Conservation (phyloP, 164 flowering plant species). For the Liriodendron chinense region DNA sequence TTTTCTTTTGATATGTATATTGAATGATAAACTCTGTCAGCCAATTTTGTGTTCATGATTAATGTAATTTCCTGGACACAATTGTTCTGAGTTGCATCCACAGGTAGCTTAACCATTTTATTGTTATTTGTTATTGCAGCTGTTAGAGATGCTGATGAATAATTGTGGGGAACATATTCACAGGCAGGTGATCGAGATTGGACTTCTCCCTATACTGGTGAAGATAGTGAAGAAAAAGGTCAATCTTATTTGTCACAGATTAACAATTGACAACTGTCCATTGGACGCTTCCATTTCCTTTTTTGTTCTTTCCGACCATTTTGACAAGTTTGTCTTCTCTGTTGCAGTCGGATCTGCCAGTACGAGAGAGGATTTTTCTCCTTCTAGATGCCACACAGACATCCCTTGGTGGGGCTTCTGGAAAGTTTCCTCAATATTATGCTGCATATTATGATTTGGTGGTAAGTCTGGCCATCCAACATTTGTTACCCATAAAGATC, state of each 20-base stretch:
- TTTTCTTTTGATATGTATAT: not conserved
- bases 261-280: not conserved
- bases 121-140: conserved; percentile 39
- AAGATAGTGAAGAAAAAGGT: conserved; percentile 99
- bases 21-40: not conserved
- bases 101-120: not conserved
- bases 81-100: not conserved
- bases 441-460: conserved; percentile 85
- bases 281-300: not conserved
- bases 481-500: not conserved
- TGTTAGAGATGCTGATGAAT: conserved; percentile 94
- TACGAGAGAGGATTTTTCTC: conserved; percentile 84
- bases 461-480: conserved; percentile 51
- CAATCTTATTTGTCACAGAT: not conserved
- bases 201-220: conserved; percentile 75
- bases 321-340: conserved; percentile 1
- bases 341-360: conserved; percentile 72
- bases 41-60: not conserved
- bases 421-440: conserved; percentile 91
- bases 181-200: conserved; percentile 68
- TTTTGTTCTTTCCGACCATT: not conserved
- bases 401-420: conserved; percentile 90
- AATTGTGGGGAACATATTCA: conserved; percentile 87
- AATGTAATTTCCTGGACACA: not conserved
- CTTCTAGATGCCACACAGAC: conserved; percentile 97